Base-by-base conservation (phyloP, 192 early-diverging fungal genomes). In the Backusella psychrophila region DNA sequence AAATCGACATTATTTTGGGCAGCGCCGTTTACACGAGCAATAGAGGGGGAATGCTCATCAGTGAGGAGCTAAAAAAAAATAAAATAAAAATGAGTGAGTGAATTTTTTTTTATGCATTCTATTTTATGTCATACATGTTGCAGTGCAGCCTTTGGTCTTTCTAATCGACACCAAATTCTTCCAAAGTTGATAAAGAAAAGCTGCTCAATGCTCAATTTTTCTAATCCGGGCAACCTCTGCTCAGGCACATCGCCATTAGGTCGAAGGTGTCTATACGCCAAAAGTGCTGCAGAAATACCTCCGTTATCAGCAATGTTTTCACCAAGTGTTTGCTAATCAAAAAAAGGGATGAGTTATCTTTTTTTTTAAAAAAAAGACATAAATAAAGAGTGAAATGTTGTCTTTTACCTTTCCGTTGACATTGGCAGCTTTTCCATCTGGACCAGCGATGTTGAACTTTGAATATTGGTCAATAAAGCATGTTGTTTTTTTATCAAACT, bases 271-370 rank as follows among this genome's bases (percentile, higher is more conserved):
- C 21, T 36, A 84, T 83, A 92, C 11, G 84, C 88, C 66, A 82
- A 74, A 19, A 66, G 85, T 6, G 90, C 76, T 3, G 78, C 79
- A 53, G 80, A 74, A 9, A 91, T 23, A 5, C 92, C 92, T 69
- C 91, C 92, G 71, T 91, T 91, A 71, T 93, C 92, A 6, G 92
- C 89, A 23, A 93, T 63, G 69, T 92, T 93, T 80, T 93, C 92
- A 21, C 83, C 83, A 2, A 92, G 68, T 0, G 91, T 92, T 49
- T 80, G 69, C 63, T 78, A 69, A 21, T 56, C 5, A 65, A n/a
- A 23, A 5, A 38, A 14, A 12, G 6, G 52, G 33, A 17, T 44
- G 34, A 35, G 52, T 17, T 31, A 7, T 36, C 7, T 73, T 5
- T 63, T 31, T 63, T 59, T 15, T 41, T 41, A 11, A 33, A 33